These are phyloP conservation scores for Ganoderma boninense DNA, from an alignment of 1,284 basidiomycete genomes.

Conservation along the genomic window DNA sequence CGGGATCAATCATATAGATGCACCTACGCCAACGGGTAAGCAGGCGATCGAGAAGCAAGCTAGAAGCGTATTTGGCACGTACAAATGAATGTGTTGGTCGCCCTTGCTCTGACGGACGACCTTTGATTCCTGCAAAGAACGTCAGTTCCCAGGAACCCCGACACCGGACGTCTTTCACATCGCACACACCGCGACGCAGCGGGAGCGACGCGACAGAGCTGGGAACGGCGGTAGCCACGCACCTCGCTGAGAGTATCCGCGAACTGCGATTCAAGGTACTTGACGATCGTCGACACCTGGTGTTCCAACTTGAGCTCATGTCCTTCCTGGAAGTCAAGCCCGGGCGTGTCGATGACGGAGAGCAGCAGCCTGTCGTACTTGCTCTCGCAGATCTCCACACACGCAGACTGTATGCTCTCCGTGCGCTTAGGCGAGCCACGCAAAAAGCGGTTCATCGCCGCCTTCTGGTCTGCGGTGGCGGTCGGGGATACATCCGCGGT, in stretches of 20 bases:
- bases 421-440: conserved; percentile 66
- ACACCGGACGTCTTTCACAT: neutral
- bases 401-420: conserved; percentile 66
- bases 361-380: conserved; percentile 77
- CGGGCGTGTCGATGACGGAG: conserved; percentile 84
- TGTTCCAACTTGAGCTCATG: conserved; percentile 79
- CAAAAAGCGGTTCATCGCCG: conserved; percentile 67
- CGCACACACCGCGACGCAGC: neutral
- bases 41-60: conserved; percentile 7
- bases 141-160: conserved; percentile 17
- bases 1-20: conserved; percentile 84
- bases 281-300: conserved; percentile 74
- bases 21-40: conserved; percentile 55
- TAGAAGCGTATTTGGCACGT: conserved; percentile 41
- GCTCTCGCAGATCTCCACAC: conserved; percentile 82
- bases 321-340: conserved; percentile 75
- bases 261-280: conserved; percentile 79
- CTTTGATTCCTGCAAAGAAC: conserved; percentile 73
- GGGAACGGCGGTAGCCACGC: conserved; percentile 35
- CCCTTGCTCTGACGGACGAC: conserved; percentile 84
- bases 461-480: conserved; percentile 73
- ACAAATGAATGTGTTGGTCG: conserved; percentile 87
- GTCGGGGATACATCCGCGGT: conserved; percentile 80
- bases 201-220: conserved; percentile 4
- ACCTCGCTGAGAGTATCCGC: conserved; percentile 87